Conservation (phyloP, 75 land plant genomes). For the Cunninghamia lanceolata region DNA sequence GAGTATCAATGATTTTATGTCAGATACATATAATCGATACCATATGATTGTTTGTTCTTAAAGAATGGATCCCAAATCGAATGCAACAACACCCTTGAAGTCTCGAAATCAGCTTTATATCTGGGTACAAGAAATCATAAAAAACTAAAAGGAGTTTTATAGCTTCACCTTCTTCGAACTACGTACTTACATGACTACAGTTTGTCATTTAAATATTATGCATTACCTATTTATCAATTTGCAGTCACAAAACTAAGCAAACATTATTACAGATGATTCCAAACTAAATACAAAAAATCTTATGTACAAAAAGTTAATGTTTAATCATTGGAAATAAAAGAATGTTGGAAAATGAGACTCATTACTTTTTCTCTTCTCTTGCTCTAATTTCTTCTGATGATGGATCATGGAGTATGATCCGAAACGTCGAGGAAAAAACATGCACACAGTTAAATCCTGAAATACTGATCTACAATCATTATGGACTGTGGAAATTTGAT, state of each 20-base stretch:
- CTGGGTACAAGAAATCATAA: neutral
- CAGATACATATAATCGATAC: neutral
- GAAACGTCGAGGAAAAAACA: too few species aligned
- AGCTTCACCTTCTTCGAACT: neutral
- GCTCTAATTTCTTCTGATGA: too few species aligned
- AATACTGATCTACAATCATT: too few species aligned
- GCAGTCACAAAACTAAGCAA: neutral
- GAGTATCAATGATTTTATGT: neutral
- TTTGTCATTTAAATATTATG: neutral
- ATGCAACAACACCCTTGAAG: neutral
- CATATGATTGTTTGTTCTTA: neutral
- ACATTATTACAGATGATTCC: neutral
- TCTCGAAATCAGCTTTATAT: neutral
- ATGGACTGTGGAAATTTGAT: too few species aligned
- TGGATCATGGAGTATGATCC: too few species aligned
- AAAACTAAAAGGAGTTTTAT: neutral
- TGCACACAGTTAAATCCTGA: too few species aligned
- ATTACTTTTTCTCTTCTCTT: too few species aligned
- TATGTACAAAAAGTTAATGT: neutral
- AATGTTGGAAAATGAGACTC: too few species aligned
- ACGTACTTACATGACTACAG: neutral
- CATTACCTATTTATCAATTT: neutral
- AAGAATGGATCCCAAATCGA: neutral
- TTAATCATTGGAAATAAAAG: neutral
- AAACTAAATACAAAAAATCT: neutral